A percentile compares a stretch with the other conserved stretches of the same genome.
These are phyloP conservation scores for Saturnispora halmiae DNA, from an alignment of 805 yeast species.

Conservation along the genomic window DNA sequence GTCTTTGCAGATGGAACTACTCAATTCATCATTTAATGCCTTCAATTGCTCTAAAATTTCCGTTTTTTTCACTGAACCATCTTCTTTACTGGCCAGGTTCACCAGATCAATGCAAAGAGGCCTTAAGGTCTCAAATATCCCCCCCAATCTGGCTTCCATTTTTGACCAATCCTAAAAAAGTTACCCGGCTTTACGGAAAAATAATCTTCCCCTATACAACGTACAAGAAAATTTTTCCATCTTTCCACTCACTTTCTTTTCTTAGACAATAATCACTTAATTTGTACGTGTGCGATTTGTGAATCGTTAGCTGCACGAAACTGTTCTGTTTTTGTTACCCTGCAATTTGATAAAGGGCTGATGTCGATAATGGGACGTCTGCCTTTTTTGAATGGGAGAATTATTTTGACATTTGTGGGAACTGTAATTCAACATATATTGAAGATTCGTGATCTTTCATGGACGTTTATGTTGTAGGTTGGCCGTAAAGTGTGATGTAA, in stretches of 20 bases:
- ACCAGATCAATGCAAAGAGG: background rate
- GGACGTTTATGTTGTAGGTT: background rate
- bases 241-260: background rate
- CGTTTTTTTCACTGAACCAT: conserved; percentile 25
- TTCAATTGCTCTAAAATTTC: conserved; percentile 28
- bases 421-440: background rate
- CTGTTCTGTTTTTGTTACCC: background rate
- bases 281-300: background rate
- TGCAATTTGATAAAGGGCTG: too few relatives aligned
- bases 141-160: background rate
- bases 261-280: background rate
- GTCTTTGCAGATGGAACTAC: background rate
- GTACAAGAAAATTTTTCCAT: background rate
- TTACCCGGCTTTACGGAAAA: conserved; percentile 5
- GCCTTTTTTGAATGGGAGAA: conserved; percentile 1
- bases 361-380: too few relatives aligned
- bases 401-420: background rate
- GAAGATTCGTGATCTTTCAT: too few relatives aligned
- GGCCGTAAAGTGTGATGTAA: conserved; percentile 1
- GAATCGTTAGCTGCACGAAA: background rate
- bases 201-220: background rate
- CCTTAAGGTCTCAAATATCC: background rate
- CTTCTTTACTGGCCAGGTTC: conserved; percentile 18
- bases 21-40: conserved; percentile 22
- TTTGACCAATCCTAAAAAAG: background rate